phyloP scores from a whole-genome alignment of 108 stramenopile genomes.

The Cyclotella cryptica region DNA sequence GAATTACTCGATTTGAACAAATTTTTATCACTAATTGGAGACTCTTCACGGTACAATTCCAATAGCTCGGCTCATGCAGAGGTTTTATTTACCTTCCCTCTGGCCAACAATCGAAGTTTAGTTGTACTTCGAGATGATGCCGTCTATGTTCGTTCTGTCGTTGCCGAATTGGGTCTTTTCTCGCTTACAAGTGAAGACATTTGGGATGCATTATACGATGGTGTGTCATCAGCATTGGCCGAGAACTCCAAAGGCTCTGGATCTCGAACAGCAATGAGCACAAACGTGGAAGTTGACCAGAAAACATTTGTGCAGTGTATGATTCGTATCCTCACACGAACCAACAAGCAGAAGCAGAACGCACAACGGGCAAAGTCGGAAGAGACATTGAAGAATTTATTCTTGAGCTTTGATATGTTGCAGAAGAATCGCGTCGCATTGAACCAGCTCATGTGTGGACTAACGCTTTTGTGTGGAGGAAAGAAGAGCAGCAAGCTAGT shows the following conservation, averaged over 20 bases:
- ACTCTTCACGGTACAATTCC: slow-evolving; percentile 35
- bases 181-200: slow-evolving; percentile 68
- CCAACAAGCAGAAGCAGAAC: slow-evolving; percentile 48
- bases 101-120: slow-evolving; percentile 80
- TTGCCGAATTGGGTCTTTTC: slow-evolving; percentile 75
- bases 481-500: slow-evolving; percentile 88
- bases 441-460: slow-evolving; percentile 90
- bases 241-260: slow-evolving; percentile 22
- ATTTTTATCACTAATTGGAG: slow-evolving; percentile 70
- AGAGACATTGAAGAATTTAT: slow-evolving; percentile 79
- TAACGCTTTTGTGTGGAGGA: slow-evolving; percentile 85
- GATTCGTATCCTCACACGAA: slow-evolving; percentile 63
- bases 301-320: slow-evolving; percentile 72
- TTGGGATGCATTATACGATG: slow-evolving; percentile 58
- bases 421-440: slow-evolving; percentile 74
- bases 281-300: slow-evolving; percentile 64
- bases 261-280: slow-evolving; percentile 11
- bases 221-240: slow-evolving; percentile 37
- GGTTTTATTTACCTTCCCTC: slow-evolving; percentile 85
- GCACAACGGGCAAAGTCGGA: slow-evolving; percentile 38
- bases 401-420: slow-evolving; percentile 80
- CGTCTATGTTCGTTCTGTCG: slow-evolving; percentile 80
- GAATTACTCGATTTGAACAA: slow-evolving; percentile 91
- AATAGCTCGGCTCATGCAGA: slow-evolving; percentile 42
- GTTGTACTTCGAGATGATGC: slow-evolving; percentile 87